Base-by-base conservation (phyloP, 1,284 basidiomycete species). In the Coriolopsis trogii region DNA sequence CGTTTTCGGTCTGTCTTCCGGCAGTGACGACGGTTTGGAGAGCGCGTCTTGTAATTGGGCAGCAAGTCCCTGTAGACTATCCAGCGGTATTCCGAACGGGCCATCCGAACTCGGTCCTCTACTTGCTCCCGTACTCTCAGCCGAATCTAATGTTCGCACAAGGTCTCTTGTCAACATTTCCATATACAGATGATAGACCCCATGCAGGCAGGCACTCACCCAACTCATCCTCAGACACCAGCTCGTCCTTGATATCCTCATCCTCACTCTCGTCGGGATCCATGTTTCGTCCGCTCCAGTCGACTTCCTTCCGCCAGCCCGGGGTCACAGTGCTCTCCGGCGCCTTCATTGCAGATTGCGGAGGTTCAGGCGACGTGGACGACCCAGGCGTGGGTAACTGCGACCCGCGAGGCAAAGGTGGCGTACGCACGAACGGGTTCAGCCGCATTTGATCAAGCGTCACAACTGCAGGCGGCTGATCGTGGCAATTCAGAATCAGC, bases 311-410 rank as follows among this genome's bases (percentile, higher is more conserved):
- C n/a, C n/a, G n/a, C n/a, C n/a, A n/a, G n/a, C n/a, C n/a, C n/a
- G n/a, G n/a, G n/a, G n/a, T n/a, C n/a, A n/a, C n/a, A n/a, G n/a
- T n/a, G n/a, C n/a, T n/a, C n/a, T n/a, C n/a, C n/a, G n/a, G n/a
- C n/a, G n/a, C n/a, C n/a, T n/a, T n/a, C 4, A 48, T 42, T 3
- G 49, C 49, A 12, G 49, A 53, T 4, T 42, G 34, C 9, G 56
- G 31, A 8, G 57, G 57, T 31, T 59, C 57, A 2, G 57, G 57
- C 18, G 57, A 59, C 1, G 30, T 55, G 0, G 53, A 55, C 25
- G 55, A 49, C 40, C 45, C 46, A 7, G 57, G 57, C 7, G 57
- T 59, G 1, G 53, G 57, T 4, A 55, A 21, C 3, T 59, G 50
- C 21, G 50, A 31, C 26, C 9, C 33, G 25, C 15, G 36, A 26